Evolutionary conservation across 2,329 filamentous ascomycete species (phyloP).

Genomic region (Colletotrichum sp.): DNA sequence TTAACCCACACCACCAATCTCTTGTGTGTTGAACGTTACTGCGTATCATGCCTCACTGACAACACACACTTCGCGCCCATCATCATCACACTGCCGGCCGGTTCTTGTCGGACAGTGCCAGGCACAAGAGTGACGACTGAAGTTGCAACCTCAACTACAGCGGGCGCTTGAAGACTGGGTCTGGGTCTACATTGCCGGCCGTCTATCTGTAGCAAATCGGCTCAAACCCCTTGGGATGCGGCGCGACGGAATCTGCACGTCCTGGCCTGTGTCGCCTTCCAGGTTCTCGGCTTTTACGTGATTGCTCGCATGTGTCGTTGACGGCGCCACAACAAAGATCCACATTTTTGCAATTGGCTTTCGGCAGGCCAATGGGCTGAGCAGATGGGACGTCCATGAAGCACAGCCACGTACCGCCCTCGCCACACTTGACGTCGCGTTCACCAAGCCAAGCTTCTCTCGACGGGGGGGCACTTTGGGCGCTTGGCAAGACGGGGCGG

Average conservation of each 20-base stretch:
- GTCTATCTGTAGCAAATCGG: background rate
- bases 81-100: background rate
- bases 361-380: background rate
- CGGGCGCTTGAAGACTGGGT: background rate
- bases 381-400: background rate
- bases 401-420: background rate
- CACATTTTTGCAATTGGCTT: background rate
- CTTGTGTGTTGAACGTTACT: background rate
- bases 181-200: background rate
- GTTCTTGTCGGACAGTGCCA: background rate
- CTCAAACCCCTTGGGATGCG: background rate
- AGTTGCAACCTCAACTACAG: background rate
- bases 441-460: background rate
- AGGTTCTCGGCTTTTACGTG: background rate
- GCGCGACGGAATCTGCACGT: background rate
- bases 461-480: background rate
- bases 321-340: background rate
- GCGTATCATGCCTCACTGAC: background rate
- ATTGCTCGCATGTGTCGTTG: background rate
- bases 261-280: background rate
- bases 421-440: background rate
- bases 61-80: background rate
- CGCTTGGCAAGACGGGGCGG: background rate
- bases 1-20: background rate
- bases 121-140: background rate